Evolutionary conservation across 2,329 filamentous ascomycete genomes (phyloP).

Genomic region (Ceratocystis ficicola): DNA sequence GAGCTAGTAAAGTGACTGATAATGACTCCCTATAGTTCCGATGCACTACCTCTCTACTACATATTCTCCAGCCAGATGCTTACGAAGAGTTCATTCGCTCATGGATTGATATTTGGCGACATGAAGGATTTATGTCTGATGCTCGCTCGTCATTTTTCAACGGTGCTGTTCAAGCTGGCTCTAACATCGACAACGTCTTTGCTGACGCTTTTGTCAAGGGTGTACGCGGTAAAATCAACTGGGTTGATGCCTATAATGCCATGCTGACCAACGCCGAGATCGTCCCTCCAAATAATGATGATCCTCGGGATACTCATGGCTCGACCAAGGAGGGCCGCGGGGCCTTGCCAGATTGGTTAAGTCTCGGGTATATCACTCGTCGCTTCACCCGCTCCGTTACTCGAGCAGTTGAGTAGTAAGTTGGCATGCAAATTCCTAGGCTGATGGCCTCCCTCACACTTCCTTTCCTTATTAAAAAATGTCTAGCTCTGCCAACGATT

Average conservation of each 20-base stretch:
- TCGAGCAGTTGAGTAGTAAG: constrained; percentile 52
- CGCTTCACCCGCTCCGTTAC: constrained; percentile 49
- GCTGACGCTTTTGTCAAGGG: constrained; percentile 62
- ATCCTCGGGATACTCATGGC: constrained; percentile 44
- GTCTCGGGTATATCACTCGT: constrained; percentile 53
- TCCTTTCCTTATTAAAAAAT: not conserved
- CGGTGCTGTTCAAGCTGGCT: constrained; percentile 56
- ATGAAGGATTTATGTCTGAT: constrained; percentile 53
- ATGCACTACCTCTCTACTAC: constrained; percentile 51
- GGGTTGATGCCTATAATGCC: constrained; percentile 49
- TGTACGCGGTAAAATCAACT: constrained; percentile 49
- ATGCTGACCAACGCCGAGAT: constrained; percentile 58
- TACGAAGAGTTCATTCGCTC: constrained; percentile 56
- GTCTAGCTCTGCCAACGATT: constrained; percentile 49
- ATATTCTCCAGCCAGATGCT: constrained; percentile 49
- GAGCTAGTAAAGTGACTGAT: too few relatives aligned
- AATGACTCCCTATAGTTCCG: constrained; percentile 37
- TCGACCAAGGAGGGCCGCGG: constrained; percentile 57
- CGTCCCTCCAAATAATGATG: constrained; percentile 46
- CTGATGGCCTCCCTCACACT: not conserved
- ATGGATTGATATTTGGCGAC: constrained; percentile 54
- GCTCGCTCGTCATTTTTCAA: constrained; percentile 57
- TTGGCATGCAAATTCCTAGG: not conserved
- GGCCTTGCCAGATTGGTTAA: constrained; percentile 56
- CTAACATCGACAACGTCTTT: constrained; percentile 58